Conservation (phyloP, 345 rosid species). For the Trapa bicornis region DNA sequence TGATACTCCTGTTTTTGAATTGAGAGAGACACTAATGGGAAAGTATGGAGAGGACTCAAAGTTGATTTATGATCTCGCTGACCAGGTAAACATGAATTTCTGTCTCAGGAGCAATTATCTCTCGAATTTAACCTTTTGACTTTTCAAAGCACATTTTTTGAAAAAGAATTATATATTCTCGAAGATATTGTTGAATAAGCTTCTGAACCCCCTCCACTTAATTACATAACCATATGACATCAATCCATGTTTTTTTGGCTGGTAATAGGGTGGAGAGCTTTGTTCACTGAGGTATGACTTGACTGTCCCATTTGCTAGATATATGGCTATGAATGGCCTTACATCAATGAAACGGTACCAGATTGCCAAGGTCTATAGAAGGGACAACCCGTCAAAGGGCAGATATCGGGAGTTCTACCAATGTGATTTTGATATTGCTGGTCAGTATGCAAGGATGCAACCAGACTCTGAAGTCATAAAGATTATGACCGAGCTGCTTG, state of each 20-base stretch:
- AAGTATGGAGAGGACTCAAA: constrained; percentile 95
- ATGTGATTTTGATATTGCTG: constrained; percentile 94
- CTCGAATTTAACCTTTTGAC: background rate
- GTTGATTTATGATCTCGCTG: constrained; percentile 86
- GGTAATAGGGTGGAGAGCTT: constrained; percentile 82
- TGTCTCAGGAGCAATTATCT: background rate
- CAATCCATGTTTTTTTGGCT: background rate
- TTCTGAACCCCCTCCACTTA: background rate
- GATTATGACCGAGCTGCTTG: constrained; percentile 69
- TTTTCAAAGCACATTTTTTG: background rate
- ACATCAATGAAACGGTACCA: constrained; percentile 75
- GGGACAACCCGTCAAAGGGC: constrained; percentile 94
- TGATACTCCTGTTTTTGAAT: constrained; percentile 91
- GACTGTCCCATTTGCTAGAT: constrained; percentile 90
- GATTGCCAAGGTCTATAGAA: constrained; percentile 80
- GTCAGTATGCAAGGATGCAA: constrained; percentile 75
- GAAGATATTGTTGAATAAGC: background rate
- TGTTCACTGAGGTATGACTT: constrained; percentile 88
- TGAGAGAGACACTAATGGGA: constrained; percentile 89
- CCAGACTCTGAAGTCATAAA: constrained; percentile 81
- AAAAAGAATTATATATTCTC: background rate
- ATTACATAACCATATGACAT: background rate
- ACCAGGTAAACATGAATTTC: constrained; percentile 45
- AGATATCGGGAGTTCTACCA: constrained; percentile 96
- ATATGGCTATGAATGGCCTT: constrained; percentile 82